Percentiles rank a stretch among this genome's conserved stretches.
Evolutionary conservation across 1,284 basidiomycete species (phyloP).

Genomic region (Trametes versicolor): DNA sequence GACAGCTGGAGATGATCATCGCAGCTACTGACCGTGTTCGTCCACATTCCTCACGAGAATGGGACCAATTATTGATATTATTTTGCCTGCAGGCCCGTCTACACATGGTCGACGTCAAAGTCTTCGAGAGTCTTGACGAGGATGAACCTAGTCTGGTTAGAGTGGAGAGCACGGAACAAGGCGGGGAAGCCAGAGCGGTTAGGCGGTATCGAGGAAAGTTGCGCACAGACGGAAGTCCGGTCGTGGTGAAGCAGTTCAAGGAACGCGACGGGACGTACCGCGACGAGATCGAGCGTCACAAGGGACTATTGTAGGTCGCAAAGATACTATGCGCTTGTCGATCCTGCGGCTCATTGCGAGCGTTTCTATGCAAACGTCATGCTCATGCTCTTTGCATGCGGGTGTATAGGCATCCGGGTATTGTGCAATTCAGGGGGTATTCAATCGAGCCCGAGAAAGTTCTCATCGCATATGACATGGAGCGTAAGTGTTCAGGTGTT

Average conservation of each 20-base stretch:
- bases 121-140: neutral
- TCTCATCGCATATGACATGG: slow-evolving; percentile 9
- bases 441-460: neutral
- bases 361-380: neutral
- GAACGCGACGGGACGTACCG: neutral
- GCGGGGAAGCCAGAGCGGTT: neutral
- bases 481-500: neutral
- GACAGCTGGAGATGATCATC: neutral
- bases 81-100: neutral
- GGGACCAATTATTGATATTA: neutral
- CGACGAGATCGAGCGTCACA: slow-evolving; percentile 10
- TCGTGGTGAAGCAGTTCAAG: slow-evolving; percentile 15
- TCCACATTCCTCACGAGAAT: neutral
- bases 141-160: neutral
- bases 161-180: neutral
- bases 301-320: slow-evolving; percentile 11
- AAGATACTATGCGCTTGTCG: neutral
- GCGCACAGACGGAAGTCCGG: neutral
- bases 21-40: no score
- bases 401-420: slow-evolving; percentile 15
- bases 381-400: neutral
- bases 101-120: neutral
- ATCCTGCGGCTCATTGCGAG: neutral
- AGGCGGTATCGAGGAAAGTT: slow-evolving; percentile 5
- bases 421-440: slow-evolving; percentile 7